Conservation (phyloP, 2,329 filamentous ascomycete genomes). For the Xylaria hypoxylon region DNA sequence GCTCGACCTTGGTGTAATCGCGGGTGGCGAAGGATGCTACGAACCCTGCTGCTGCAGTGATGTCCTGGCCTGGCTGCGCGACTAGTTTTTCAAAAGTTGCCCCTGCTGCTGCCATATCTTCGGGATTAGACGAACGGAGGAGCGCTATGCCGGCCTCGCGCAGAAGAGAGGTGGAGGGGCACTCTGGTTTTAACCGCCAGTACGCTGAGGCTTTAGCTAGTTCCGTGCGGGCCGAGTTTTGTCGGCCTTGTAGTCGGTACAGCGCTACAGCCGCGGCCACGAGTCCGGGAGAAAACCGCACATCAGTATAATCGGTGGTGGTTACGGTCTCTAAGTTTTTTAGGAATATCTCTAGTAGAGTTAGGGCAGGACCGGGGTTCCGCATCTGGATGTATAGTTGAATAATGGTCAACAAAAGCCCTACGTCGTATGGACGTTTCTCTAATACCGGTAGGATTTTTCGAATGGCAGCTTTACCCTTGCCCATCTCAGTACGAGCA, state of each 20-base stretch:
- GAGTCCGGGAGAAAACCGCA: conserved; percentile 85
- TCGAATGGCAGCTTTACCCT: conserved; percentile 76
- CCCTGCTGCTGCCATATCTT: conserved; percentile 77
- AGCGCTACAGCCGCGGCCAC: conserved; percentile 83
- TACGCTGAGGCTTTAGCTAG: conserved; percentile 82
- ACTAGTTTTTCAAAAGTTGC: conserved; percentile 83
- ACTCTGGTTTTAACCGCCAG: conserved; percentile 74
- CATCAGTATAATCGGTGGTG: conserved; percentile 69
- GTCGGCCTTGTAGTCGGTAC: conserved; percentile 80
- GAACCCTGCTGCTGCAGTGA: conserved; percentile 81
- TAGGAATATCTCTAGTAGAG: conserved; percentile 81
- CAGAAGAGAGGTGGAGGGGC: conserved; percentile 73
- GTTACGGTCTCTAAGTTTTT: conserved; percentile 74
- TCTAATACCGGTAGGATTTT: conserved; percentile 76
- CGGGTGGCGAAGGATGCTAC: conserved; percentile 81
- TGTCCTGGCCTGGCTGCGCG: conserved; percentile 73
- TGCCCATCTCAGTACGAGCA: conserved; percentile 73
- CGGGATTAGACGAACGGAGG: conserved; percentile 76
- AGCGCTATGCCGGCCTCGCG: conserved; percentile 86
- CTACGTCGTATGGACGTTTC: conserved; percentile 81
- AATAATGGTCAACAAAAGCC: conserved; percentile 80
- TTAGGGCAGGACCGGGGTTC: conserved; percentile 78
- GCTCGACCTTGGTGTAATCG: conserved; percentile 66
- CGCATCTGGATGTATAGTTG: conserved; percentile 82
- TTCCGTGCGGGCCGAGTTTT: conserved; percentile 76